These are phyloP conservation scores for Alnus rubra DNA, from an alignment of 306 rosid species.

Conservation along the genomic window DNA sequence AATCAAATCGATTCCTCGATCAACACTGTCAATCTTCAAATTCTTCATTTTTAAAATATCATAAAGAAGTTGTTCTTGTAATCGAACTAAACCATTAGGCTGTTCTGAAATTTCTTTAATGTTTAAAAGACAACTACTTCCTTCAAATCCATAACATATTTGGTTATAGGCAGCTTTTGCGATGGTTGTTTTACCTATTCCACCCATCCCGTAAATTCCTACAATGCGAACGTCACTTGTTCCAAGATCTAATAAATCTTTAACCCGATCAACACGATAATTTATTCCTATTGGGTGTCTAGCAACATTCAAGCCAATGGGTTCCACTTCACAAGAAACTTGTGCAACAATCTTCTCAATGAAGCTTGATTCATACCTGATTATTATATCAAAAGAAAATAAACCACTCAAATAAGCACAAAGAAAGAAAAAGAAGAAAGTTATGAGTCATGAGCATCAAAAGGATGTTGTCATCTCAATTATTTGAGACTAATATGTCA, in stretches of 20 bases:
- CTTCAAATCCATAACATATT: too few relatives aligned
- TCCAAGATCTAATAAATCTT: not conserved
- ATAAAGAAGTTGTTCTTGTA: conserved; percentile 32
- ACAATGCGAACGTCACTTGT: too few relatives aligned
- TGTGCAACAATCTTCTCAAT: conserved; percentile 10
- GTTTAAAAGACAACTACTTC: too few relatives aligned
- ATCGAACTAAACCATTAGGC: conserved; percentile 2
- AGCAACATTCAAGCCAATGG: conserved; percentile 14
- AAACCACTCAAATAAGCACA: too few relatives aligned
- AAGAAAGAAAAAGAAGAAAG: too few relatives aligned
- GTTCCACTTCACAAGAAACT: conserved; percentile 1
- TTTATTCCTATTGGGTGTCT: conserved; percentile 19
- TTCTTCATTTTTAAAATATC: conserved; percentile 1
- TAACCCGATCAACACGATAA: not conserved
- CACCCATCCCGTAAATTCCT: too few relatives aligned
- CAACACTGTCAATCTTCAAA: not conserved
- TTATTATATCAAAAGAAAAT: too few relatives aligned
- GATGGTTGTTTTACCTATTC: too few relatives aligned
- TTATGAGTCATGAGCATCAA: too few relatives aligned
- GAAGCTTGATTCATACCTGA: conserved; percentile 21
- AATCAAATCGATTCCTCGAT: conserved; percentile 1
- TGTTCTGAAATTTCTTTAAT: not conserved
- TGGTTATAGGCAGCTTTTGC: too few relatives aligned
- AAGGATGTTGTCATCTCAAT: too few relatives aligned
- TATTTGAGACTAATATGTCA: too few relatives aligned